phyloP scores from a whole-genome alignment of 225 moss, liverwort and hornwort species.

The Thuidium tamariscinum region DNA sequence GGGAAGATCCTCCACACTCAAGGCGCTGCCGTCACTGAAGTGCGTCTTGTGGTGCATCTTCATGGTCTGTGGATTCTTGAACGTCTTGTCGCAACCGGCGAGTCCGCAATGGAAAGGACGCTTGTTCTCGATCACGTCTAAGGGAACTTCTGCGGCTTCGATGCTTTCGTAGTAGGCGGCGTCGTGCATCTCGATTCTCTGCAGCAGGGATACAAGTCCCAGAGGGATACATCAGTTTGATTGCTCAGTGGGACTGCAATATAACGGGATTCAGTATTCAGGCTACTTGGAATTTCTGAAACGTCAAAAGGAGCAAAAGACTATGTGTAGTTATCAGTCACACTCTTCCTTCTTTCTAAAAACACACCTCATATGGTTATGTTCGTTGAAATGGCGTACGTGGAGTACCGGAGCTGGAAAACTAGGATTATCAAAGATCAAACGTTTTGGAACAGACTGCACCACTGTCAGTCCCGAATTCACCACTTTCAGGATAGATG shows the following conservation, averaged over 20 bases:
- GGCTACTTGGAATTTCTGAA: neutral
- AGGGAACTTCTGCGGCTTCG: slow-evolving; percentile 29
- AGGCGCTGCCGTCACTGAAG: slow-evolving; percentile 21
- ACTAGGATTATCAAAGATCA: neutral
- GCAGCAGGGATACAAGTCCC: neutral
- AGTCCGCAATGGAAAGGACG: slow-evolving; percentile 57
- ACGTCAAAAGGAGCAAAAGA: neutral
- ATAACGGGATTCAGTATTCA: neutral
- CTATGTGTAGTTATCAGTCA: neutral
- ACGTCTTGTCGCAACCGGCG: slow-evolving; percentile 62
- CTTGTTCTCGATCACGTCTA: slow-evolving; percentile 65
- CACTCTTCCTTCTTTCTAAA: neutral
- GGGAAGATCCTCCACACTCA: neutral
- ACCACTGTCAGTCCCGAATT: neutral
- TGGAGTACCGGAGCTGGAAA: neutral
- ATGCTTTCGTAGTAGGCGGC: slow-evolving; percentile 5
- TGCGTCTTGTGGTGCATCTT: slow-evolving; percentile 88
- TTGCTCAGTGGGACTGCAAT: neutral
- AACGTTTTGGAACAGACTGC: neutral
- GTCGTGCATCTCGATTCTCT: slow-evolving; percentile 26
- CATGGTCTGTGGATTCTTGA: slow-evolving; percentile 90
- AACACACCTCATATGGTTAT: neutral
- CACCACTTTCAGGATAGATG: neutral
- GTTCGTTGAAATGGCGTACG: neutral
- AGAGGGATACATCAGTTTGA: neutral